Evolutionary conservation across 2,329 filamentous ascomycete species (phyloP), one percentile per base, ranked within the genome.

Genomic region (Nannizzia gypsea): DNA sequence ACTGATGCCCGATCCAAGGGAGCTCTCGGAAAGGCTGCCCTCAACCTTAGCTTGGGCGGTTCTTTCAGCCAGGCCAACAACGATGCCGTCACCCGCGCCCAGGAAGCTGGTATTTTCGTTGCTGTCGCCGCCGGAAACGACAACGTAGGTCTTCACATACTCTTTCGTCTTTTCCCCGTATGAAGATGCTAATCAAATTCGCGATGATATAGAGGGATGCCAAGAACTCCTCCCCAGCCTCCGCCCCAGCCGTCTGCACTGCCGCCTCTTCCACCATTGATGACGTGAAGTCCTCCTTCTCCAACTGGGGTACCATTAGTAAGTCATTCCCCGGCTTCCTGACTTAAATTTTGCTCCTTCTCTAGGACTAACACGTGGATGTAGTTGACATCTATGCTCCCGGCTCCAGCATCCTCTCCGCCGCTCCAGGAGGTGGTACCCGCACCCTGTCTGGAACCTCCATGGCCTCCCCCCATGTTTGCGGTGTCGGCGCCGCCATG

Each of bases 371-470:
- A 42, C 17, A 3, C 20, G 20, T 22, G 6, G 26, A 5, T 46
- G 31, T 38, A 63, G 76, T 82, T 55, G 81, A 83, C 66, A 71
- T 84, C 66, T 83, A 80, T 65, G 81, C 80, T 9, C 81, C 82
- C 1, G 82, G 82, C 48, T 74, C 78, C 64, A 64, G 76, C 63
- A 77, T 84, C 60, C 71, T 80, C 11, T 77, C 74, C 36, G 67
- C 80, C 8, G 82, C 77, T 77, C 74, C 71, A 24, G 71, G 71
- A 62, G 76, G 74, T 46, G 74, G 78, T 61, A 75, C 80, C 64
- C 78, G 81, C 65, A 66, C 65, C 59, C 68, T 73, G 59, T 73
- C 70, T 28, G 70, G 71, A 48, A 73, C 71, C 52, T 72, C 71
- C n/a, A 71, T 71, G 67, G 70, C 71, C 36, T 67, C 69, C 22